Base-by-base conservation (phyloP, 1,284 basidiomycete genomes). In the Singerocomus rubriflavus region DNA sequence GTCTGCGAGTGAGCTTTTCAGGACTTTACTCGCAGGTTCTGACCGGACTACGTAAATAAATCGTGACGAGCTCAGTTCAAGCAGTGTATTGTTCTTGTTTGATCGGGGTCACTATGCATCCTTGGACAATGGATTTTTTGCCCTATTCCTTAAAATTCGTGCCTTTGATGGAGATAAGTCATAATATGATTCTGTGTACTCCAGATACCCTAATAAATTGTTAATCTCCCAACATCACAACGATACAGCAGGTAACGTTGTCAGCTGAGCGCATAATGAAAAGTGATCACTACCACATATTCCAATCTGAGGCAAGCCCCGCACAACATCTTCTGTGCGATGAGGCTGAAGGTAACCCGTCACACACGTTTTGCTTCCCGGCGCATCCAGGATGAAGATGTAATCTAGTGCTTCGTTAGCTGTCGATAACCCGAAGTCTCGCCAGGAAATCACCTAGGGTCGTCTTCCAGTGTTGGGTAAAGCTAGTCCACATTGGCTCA, bases 241-340 rank as follows among this genome's bases (percentile, higher is more conserved):
- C 13, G 46, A 55, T 37, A 31, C 44, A 26, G 36, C 32, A 44
- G 66, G 52, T 31, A 53, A 44, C 4, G 61, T 55, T 29, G 37
- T 49, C 25, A 75, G 71, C 63, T 86, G 80, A 6, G 77, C 79
- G 37, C 80, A 83, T 10, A 97, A 76, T 1, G 88, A 86, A 52
- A 93, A 75, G 65, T 98, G 94, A 69, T 98, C 94, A 60, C 90
- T 93, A 10, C 89, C 90, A 57, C 86, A 89, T 26, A 94, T 76
- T 14, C 81, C 83, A 57, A 80, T 81, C 60, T 82, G 77, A n/a
- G 94, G 94, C 38, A 98, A 70, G 8, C 93, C 94, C 9, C 78
- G 77, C 7, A 76, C 77, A 9, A 97, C 75, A 44, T 84, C 78
- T 46, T 79, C 72, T n/a, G 78, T 78, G 16, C 61, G 64, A 53